Percentiles rank a stretch among this genome's conserved stretches.
Evolutionary conservation across 306 rosid species (phyloP).

Genomic region (Corylus avellana): DNA sequence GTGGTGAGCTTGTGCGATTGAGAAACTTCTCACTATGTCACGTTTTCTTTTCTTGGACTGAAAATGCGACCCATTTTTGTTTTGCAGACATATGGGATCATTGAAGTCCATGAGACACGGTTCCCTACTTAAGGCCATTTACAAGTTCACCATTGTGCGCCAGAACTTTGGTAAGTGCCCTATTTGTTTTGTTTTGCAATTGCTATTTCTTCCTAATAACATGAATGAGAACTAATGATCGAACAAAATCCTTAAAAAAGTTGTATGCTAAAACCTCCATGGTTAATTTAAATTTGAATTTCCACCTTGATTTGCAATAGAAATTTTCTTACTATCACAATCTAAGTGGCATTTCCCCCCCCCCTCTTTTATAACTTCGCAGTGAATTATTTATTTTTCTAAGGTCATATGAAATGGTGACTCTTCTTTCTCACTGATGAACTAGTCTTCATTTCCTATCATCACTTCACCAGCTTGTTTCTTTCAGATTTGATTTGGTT

Average conservation of each 20-base stretch:
- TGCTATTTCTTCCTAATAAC: neutral
- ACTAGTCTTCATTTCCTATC: neutral
- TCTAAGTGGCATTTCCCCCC: neutral
- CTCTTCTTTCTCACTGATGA: neutral
- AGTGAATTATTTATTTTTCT: neutral
- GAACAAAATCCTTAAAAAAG: neutral
- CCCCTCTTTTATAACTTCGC: neutral
- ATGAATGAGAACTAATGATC: neutral
- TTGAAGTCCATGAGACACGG: constrained; percentile 68
- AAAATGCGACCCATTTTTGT: constrained; percentile 19
- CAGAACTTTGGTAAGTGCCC: constrained; percentile 72
- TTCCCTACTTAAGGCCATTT: constrained; percentile 70
- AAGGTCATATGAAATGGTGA: neutral
- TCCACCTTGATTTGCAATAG: neutral
- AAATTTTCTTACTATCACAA: neutral
- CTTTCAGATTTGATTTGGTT: neutral
- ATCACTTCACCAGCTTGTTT: neutral
- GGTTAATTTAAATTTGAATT: neutral
- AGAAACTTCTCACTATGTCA: constrained; percentile 7
- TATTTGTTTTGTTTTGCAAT: neutral
- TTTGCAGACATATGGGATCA: constrained; percentile 79
- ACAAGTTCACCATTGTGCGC: constrained; percentile 58
- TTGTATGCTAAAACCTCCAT: neutral
- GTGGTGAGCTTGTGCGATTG: neutral
- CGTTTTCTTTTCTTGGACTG: constrained; percentile 21